Evolutionary conservation across 106 monocot genomes (phyloP), one percentile per base, ranked within the genome.

Genomic region (Iris macrosiphon): DNA sequence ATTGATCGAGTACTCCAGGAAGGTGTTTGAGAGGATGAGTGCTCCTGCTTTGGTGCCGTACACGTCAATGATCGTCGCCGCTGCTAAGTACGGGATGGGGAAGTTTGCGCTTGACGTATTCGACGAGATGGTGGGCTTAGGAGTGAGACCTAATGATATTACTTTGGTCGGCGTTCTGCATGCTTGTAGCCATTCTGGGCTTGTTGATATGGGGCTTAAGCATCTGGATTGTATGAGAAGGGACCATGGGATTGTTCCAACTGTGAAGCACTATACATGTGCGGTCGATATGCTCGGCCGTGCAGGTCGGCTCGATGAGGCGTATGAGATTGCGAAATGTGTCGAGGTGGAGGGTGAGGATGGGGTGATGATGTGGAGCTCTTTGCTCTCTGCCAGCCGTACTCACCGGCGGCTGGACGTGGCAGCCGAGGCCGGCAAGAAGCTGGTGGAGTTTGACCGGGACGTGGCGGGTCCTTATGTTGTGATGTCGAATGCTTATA

Each of bases 211-310:
- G 2, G 94, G 94, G 14, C 75, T 95, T 0, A 13, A 24, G 46
- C 65, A 62, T 65, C 63, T 95, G 16, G 57, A 65, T 6, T 65
- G 72, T 0, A 95, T 95, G 94, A 38, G 29, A 7, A 47, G 20
- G n/a, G 24, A 47, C 6, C 56, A 85, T 40, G 76, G 73, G 13
- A 46, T 95, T n/a, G 24, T 29, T 13, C 88, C 85, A 5, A 43
- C 19, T 15, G 62, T 45, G 14, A 89, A 74, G 63, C 94, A 95
- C 32, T 89, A 85, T 65, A 85, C 89, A 1, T 89, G 85, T 42
- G 81, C 55, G 2, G 81, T 95, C 7, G 94, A 95, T 59, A 89
- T 95, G 94, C 78, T 95, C 12, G 94, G 81, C 11, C 78, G 88
- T 8, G 81, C 81, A 2, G 94, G 89, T 0, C 78, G 74, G 20